Base-by-base conservation (phyloP, 2,329 filamentous ascomycete genomes). In the Lachnellula occidentalis region DNA sequence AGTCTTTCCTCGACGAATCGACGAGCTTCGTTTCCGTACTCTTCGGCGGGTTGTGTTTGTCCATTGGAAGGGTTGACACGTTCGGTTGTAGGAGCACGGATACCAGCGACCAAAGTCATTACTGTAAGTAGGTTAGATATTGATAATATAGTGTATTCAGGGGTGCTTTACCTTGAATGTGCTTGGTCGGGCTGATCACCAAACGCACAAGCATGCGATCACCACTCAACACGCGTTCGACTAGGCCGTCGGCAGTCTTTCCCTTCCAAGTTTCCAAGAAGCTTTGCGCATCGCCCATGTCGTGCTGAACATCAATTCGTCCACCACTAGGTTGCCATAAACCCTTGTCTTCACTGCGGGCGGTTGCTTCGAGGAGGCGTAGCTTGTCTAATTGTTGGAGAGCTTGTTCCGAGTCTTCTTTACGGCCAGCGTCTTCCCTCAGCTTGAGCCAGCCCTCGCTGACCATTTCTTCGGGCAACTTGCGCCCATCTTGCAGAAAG, bases 381-480 rank as follows among this genome's bases (percentile, higher is more conserved):
- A 99, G 81, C 65, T 83, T 86, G 64, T 95, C 87, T 22, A 99
- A 77, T 57, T 87, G 80, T 60, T 85, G 74, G 27, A 80, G 77
- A 8, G 86, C 79, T 50, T 91, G 86, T 55, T 94, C 88, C 2
- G 86, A 85, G 56, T 96, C 91, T 62, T 96, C 92, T 69, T 92
- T 94, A 61, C 87, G 86, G 58, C 91, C 92, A 56, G 92, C 92
- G 72, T 99, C 94, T 66, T 99, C 94, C 60, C 94, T 85, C 57
- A 99, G 81, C 74, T 94, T 95, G 60, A 91, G 76, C 91, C 92
- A 96, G 62, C 94, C 94, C 66, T 91, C 89, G 68, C 90, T 85
- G 60, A 97, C 83, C 55, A 88, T 80, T 59, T 88, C 83, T 60
- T 97, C 91, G 17, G 94, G 92, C 49, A 99, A 73, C 53, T 82